A percentile compares a stretch with the other conserved stretches of the same genome.
Conservation (phyloP, 306 rosid species). For the Medicago arabica region DNA sequence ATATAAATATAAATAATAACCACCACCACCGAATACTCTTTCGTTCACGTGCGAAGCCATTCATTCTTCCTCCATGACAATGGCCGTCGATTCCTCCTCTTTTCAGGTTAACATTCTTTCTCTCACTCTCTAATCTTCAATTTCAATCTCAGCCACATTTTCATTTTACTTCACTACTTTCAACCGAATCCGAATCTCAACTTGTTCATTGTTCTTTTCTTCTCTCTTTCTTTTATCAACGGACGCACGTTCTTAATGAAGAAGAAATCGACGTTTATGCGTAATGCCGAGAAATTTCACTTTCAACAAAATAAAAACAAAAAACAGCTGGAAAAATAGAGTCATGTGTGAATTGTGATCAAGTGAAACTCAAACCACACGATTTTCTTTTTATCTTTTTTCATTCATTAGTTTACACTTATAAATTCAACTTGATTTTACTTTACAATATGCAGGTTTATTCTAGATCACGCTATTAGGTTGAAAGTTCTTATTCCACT, state of each 20-base stretch:
- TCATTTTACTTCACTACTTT: neutral
- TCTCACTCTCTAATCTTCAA: neutral
- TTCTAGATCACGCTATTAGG: slow-evolving; percentile 26
- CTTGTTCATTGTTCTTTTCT: neutral
- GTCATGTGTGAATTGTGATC: slow-evolving; percentile 23
- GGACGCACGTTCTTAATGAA: slow-evolving; percentile 17
- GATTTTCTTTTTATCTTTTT: slow-evolving; percentile 26
- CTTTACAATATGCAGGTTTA: neutral
- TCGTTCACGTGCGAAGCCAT: slow-evolving; percentile 20
- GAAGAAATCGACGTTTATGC: slow-evolving; percentile 10
- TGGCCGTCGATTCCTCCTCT: slow-evolving; percentile 54
- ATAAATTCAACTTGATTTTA: slow-evolving; percentile 43
- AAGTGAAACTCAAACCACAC: slow-evolving; percentile 13
- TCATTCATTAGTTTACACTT: slow-evolving; percentile 21
- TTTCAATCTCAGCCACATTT: slow-evolving; percentile 41
- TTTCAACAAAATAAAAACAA: slow-evolving; percentile 6
- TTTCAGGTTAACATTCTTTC: slow-evolving; percentile 49
- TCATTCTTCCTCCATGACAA: slow-evolving; percentile 26
- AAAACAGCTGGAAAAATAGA: slow-evolving; percentile 35
- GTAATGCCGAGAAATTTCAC: neutral
- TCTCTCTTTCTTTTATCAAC: slow-evolving; percentile 10
- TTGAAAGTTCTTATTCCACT: slow-evolving; percentile 16
- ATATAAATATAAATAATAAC: neutral
- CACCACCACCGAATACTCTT: neutral
- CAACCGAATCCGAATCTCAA: slow-evolving; percentile 43